Evolutionary conservation across 371 early-diverging fungal genomes (phyloP).

Genomic region (Chytridium lagenaria): DNA sequence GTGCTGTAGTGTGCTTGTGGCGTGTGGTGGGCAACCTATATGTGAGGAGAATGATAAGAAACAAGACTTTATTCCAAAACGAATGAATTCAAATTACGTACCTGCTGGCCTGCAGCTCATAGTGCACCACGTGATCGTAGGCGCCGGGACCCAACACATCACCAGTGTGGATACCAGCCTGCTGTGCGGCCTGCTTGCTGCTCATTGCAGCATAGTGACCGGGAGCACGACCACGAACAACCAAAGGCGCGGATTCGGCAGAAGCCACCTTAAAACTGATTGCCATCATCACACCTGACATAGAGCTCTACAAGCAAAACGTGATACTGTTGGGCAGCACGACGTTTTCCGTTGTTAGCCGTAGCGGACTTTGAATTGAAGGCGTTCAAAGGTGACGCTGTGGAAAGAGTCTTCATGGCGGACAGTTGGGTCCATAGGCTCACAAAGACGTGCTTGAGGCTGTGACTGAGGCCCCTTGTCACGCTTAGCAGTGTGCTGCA

Average conservation of each 20-base stretch:
- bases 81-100: not conserved
- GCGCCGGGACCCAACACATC: not conserved
- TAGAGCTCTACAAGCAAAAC: constrained; percentile 59
- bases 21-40: no score
- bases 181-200: not conserved
- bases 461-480: constrained; percentile 88
- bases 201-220: constrained; percentile 75
- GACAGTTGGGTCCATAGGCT: constrained; percentile 13
- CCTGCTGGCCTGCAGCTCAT: constrained; percentile 8
- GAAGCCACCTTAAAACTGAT: constrained; percentile 62
- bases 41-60: no score
- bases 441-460: constrained; percentile 19
- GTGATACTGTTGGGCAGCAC: constrained; percentile 93
- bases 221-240: constrained; percentile 93
- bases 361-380: constrained; percentile 96
- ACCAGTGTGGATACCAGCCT: not conserved
- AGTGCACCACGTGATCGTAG: not conserved
- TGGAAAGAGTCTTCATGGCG: not conserved
- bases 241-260: constrained; percentile 80
- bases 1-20: no score
- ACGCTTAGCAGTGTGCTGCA: constrained; percentile 94
- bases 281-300: constrained; percentile 35
- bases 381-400: constrained; percentile 78
- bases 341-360: constrained; percentile 88
- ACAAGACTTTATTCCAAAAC: no score